Evolutionary conservation across 2,329 filamentous ascomycete genomes (phyloP).

Genomic region (Hypoxylon sp.): DNA sequence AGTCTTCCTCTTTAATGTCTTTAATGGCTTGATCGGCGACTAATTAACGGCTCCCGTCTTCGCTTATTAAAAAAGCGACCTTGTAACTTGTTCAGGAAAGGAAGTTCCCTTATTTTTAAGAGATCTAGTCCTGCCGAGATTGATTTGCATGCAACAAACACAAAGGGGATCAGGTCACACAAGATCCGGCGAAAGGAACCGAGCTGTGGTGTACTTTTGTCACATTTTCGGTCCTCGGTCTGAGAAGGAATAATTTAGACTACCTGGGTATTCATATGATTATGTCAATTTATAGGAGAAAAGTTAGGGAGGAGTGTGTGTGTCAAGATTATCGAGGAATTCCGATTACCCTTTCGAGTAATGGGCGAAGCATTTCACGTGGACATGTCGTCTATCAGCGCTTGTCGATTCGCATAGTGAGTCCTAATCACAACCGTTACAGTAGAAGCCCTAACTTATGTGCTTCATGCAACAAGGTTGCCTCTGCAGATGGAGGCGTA

Average conservation of each 20-base stretch:
- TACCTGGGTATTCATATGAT: conserved; percentile 10
- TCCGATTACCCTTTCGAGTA: conserved; percentile 13
- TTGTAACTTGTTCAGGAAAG: conserved; percentile 27
- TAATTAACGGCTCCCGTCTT: conserved; percentile 41
- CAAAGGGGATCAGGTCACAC: conserved; percentile 34
- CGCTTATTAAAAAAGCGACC: conserved; percentile 42
- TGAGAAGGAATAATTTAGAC: conserved; percentile 32
- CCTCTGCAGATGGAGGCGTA: conserved; percentile 10
- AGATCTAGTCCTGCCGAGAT: conserved; percentile 15
- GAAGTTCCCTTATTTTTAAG: conserved; percentile 22
- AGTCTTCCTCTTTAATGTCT: conserved; percentile 33
- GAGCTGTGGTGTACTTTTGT: conserved; percentile 39
- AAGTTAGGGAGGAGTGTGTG: conserved; percentile 14
- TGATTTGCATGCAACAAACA: conserved; percentile 20
- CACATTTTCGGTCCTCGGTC: conserved; percentile 32
- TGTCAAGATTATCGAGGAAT: conserved; percentile 27
- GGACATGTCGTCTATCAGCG: not conserved
- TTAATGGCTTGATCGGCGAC: conserved; percentile 50
- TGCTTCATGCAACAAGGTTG: conserved; percentile 22
- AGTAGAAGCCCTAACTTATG: not conserved
- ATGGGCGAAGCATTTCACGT: not conserved
- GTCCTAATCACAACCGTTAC: not conserved
- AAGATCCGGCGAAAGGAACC: conserved; percentile 26
- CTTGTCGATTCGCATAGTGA: not conserved
- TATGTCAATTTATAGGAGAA: conserved; percentile 1